Percentiles rank a stretch among this genome's conserved stretches.
Evolutionary conservation across 306 rosid species (phyloP).

Genomic region (Herpetospermum pedunculosum): DNA sequence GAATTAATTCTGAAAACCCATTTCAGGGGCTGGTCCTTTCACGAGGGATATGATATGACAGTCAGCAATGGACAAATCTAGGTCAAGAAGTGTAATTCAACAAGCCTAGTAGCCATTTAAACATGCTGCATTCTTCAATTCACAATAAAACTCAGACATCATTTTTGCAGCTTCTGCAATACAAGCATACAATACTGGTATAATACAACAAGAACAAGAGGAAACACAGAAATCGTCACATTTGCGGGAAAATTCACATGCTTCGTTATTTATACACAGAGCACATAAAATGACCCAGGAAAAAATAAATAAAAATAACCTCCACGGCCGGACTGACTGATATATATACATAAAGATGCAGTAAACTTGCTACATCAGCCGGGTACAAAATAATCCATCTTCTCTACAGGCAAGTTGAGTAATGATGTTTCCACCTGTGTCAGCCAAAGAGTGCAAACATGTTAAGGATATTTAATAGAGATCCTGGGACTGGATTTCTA

Average conservation of each 20-base stretch:
- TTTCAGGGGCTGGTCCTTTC: background rate
- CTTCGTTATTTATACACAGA: background rate
- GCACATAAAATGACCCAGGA: background rate
- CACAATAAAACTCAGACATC: background rate
- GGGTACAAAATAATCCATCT: conserved; percentile 86
- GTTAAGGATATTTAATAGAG: background rate
- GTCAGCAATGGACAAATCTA: background rate
- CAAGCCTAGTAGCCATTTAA: background rate
- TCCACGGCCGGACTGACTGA: background rate
- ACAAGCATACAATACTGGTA: background rate
- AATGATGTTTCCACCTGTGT: conserved; percentile 67
- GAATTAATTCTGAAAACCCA: no score
- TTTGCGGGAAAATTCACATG: background rate
- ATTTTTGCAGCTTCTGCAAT: background rate
- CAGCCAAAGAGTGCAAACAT: background rate
- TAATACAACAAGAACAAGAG: background rate
- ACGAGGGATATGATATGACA: no score
- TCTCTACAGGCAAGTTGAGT: conserved; percentile 77
- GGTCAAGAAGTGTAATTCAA: background rate
- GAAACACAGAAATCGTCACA: background rate
- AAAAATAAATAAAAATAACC: background rate
- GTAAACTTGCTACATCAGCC: conserved; percentile 33
- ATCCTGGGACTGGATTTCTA: background rate
- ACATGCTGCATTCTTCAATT: background rate
- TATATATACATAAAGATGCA: background rate